Conservation (phyloP, 192 early-diverging fungal genomes). For the Dissophora globulifera region DNA sequence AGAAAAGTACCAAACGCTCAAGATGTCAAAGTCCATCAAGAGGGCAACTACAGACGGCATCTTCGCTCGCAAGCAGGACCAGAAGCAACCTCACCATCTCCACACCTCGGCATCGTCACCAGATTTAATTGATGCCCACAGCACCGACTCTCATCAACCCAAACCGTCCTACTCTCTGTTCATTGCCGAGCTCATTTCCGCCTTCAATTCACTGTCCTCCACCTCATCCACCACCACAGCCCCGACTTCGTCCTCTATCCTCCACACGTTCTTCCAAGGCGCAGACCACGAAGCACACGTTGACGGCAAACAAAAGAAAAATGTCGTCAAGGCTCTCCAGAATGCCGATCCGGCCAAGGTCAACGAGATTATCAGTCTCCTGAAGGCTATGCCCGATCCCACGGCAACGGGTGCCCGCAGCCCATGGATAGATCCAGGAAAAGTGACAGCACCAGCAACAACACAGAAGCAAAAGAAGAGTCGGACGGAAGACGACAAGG, state of each 20-base stretch:
- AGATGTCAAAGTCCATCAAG: conserved; percentile 8
- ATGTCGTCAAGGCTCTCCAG: conserved; percentile 37
- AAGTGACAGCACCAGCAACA: not conserved
- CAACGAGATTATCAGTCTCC: conserved; percentile 30
- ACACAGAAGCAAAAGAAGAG: conserved; percentile 1
- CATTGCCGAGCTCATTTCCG: conserved; percentile 23
- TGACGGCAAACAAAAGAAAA: conserved; percentile 27
- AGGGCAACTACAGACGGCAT: conserved; percentile 4
- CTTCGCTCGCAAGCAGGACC: no score
- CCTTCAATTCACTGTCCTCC: conserved; percentile 30
- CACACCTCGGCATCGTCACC: no score
- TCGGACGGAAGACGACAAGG: not conserved
- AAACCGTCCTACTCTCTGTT: conserved; percentile 18
- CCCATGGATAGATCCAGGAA: not conserved
- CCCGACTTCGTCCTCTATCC: conserved; percentile 9
- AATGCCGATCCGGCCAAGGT: conserved; percentile 29
- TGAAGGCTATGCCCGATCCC: conserved; percentile 52
- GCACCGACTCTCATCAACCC: not conserved
- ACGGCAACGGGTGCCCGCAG: not conserved
- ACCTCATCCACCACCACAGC: conserved; percentile 10
- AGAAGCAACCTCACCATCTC: no score
- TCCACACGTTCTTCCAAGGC: conserved; percentile 32
- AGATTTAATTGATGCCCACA: no score
- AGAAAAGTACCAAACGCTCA: conserved; percentile 21
- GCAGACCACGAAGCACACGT: conserved; percentile 29